Evolutionary conservation across 179 eudicot genomes (phyloP).

Genomic region (Actinidia arguta): DNA sequence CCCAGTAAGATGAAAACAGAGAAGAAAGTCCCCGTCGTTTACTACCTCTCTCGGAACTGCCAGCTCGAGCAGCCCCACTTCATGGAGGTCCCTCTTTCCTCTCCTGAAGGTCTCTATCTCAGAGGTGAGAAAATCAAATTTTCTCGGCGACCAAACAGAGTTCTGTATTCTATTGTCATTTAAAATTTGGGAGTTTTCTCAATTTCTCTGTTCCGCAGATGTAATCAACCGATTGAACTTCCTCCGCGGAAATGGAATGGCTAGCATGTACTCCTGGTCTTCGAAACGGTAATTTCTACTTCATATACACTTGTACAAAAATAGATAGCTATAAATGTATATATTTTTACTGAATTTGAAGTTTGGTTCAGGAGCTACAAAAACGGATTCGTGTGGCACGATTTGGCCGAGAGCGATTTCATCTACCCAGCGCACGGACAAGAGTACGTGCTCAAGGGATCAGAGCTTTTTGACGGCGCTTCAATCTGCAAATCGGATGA

Average conservation of each 20-base stretch:
- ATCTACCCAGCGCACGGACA: slow-evolving; percentile 81
- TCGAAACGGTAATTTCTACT: slow-evolving; percentile 64
- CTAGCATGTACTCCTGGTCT: slow-evolving; percentile 86
- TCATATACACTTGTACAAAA: not conserved
- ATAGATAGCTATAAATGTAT: not conserved
- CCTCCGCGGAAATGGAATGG: slow-evolving; percentile 93
- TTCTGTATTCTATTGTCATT: not conserved
- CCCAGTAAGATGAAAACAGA: slow-evolving; percentile 10
- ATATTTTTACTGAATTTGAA: not conserved
- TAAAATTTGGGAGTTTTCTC: not conserved
- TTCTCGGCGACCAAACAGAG: not conserved
- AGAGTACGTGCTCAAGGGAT: slow-evolving; percentile 88
- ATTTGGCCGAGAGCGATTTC: slow-evolving; percentile 68
- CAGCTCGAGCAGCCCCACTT: slow-evolving; percentile 98
- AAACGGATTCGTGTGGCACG: slow-evolving; percentile 89
- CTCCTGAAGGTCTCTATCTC: slow-evolving; percentile 78
- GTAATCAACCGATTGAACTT: slow-evolving; percentile 75
- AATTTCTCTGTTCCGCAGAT: slow-evolving; percentile 41
- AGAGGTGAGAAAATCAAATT: slow-evolving; percentile 57
- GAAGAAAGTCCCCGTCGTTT: slow-evolving; percentile 61
- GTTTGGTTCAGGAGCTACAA: slow-evolving; percentile 65
- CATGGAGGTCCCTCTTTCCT: slow-evolving; percentile 88
- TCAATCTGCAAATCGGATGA: slow-evolving; percentile 40
- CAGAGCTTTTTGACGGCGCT: slow-evolving; percentile 53
- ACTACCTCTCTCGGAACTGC: slow-evolving; percentile 80